Evolutionary conservation across 768 basidiomycete genomes (phyloP).

Genomic region (Lentinula lateritia): DNA sequence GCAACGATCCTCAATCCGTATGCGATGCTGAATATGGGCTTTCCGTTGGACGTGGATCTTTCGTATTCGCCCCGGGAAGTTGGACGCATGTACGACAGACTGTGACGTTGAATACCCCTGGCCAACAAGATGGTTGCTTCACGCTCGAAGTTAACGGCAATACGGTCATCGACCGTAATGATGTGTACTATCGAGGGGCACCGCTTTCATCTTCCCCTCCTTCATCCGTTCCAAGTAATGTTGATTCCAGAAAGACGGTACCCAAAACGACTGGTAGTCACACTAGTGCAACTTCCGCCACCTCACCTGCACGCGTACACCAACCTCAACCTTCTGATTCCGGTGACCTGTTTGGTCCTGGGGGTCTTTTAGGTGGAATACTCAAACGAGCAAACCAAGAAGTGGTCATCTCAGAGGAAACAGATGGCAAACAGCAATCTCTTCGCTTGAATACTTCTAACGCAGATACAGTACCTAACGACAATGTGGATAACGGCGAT

Average conservation of each 20-base stretch:
- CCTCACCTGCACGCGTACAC: not conserved
- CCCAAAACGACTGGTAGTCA: not conserved
- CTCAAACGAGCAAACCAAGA: not conserved
- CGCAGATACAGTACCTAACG: conserved; percentile 14
- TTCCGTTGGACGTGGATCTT: conserved; percentile 70
- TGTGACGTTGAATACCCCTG: conserved; percentile 70
- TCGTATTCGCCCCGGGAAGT: conserved; percentile 49
- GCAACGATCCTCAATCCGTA: conserved; percentile 50
- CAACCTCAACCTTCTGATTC: not conserved
- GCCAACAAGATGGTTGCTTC: conserved; percentile 62
- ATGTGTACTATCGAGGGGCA: conserved; percentile 58
- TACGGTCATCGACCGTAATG: conserved; percentile 43
- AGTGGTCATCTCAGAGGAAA: not conserved
- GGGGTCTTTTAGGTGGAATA: not conserved
- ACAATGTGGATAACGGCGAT: not conserved
- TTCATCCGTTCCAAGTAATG: not conserved
- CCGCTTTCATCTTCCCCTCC: not conserved
- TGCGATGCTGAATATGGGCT: conserved; percentile 68
- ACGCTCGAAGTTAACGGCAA: conserved; percentile 57
- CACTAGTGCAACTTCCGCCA: not conserved
- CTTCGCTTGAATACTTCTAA: not conserved
- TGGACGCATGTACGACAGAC: conserved; percentile 76
- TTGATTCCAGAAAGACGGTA: not conserved
- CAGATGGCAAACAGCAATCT: not conserved
- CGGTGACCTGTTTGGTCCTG: not conserved